A percentile compares a stretch with the other conserved stretches of the same genome.
Conservation (phyloP, 169 alveolate species). For the Plasmodium cynomolgi region DNA sequence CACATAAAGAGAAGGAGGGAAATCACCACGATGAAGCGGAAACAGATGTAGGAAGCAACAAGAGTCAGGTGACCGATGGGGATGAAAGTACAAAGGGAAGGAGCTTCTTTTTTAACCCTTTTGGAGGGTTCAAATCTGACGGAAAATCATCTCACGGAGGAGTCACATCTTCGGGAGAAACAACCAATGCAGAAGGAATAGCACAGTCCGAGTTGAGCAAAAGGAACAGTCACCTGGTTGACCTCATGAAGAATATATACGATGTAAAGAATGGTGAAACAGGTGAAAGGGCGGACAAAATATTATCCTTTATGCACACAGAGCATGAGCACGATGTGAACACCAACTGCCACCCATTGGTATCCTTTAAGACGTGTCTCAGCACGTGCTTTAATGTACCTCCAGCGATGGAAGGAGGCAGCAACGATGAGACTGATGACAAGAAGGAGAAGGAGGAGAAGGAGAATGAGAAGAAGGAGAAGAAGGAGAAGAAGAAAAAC, state of each 20-base stretch:
- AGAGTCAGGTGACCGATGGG: background rate
- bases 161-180: background rate
- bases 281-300: background rate
- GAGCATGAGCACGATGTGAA: background rate
- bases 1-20: background rate
- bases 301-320: background rate
- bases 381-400: conserved; percentile 10
- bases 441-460: too few relatives aligned
- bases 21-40: background rate
- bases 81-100: background rate
- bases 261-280: background rate
- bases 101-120: background rate
- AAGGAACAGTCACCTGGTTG: background rate
- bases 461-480: too few relatives aligned
- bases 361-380: conserved; percentile 6
- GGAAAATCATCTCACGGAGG: background rate
- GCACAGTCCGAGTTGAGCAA: background rate
- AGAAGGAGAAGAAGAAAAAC: background rate
- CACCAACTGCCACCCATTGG: conserved; percentile 12
- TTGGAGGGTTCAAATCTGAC: background rate
- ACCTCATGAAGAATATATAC: conserved; percentile 3
- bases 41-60: background rate
- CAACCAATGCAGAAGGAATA: background rate
- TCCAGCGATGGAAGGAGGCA: background rate
- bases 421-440: background rate